These are phyloP conservation scores for Botrytis paeoniae DNA, from an alignment of 2,329 filamentous ascomycete species.

Conservation along the genomic window DNA sequence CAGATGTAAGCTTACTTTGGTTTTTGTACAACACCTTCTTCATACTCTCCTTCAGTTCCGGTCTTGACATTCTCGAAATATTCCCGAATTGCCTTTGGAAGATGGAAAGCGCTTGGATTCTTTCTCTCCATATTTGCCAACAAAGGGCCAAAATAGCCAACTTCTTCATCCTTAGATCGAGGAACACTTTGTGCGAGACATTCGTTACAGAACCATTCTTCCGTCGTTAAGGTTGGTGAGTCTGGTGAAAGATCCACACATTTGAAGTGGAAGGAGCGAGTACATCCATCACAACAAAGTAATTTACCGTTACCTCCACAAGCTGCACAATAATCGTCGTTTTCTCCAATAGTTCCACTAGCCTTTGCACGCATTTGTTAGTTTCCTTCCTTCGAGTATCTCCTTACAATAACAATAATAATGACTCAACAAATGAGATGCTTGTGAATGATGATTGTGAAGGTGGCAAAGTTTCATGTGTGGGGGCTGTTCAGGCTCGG, in stretches of 20 bases:
- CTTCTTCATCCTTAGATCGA: slow-evolving; percentile 40
- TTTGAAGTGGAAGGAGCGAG: slow-evolving; percentile 82
- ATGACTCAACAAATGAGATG: slow-evolving; percentile 21
- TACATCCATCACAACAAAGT: slow-evolving; percentile 91
- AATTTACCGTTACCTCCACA: slow-evolving; percentile 82
- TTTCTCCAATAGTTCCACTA: slow-evolving; percentile 62
- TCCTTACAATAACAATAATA: background rate
- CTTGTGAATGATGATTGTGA: slow-evolving; percentile 26
- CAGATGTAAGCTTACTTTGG: slow-evolving; percentile 53
- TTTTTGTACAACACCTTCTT: slow-evolving; percentile 57
- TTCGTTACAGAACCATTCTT: slow-evolving; percentile 77
- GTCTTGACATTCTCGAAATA: slow-evolving; percentile 79
- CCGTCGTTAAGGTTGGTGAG: slow-evolving; percentile 59
- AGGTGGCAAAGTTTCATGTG: slow-evolving; percentile 27
- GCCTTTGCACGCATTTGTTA: slow-evolving; percentile 32
- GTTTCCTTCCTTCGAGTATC: slow-evolving; percentile 18
- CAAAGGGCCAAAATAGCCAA: slow-evolving; percentile 59
- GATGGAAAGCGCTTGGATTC: slow-evolving; percentile 68
- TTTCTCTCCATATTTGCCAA: slow-evolving; percentile 63
- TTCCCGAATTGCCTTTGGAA: slow-evolving; percentile 69
- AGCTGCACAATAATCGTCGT: slow-evolving; percentile 85
- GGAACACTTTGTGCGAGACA: slow-evolving; percentile 54
- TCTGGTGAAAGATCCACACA: slow-evolving; percentile 78
- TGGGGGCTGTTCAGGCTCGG: slow-evolving; percentile 34
- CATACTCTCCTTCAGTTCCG: slow-evolving; percentile 75